Base-by-base conservation (phyloP, 495 filamentous ascomycete genomes). In the Lasiosphaeria hispida region DNA sequence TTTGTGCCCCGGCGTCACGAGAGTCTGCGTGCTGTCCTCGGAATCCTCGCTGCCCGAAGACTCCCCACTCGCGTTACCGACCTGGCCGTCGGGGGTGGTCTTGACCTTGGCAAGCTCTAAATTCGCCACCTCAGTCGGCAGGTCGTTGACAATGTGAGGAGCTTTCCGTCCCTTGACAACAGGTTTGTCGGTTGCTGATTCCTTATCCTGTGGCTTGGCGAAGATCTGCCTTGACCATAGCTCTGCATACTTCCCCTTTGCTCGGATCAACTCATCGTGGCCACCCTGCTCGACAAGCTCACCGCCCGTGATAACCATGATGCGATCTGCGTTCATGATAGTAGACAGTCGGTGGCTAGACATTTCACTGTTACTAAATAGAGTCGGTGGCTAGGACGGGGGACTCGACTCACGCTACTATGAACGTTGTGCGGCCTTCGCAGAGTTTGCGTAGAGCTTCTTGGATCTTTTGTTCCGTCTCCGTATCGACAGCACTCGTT, bases 381-480 rank as follows among this genome's bases (percentile, higher is more conserved):
- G 30, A 36, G 13, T 36, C 17, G 13, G 4, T 44, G 17, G 42
- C 11, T 34, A 40, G 5, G n/a, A 34, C 2, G 15, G 15, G 15
- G n/a, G 9, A 15, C 4, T 10, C 7, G 4, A 79, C 77, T 70
- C 78, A 85, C 80, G 84, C 84, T 39, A 85, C 80, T 55, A 85
- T 79, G 61, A 86, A 83, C 15, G 84, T 85, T 8, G 84, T 86
- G 40, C 84, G 78, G 15, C 74, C 77, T 53, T 78, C 66, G 56
- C 83, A 84, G 15, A 86, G 74, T 40, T 62, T 72, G 42, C 76
- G 72, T 48, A 92, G 76, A 7, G 87, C 86, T 33, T 82, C 75
- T 66, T 92, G 89, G 42, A 92, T 90, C 53, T 82, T 76, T 47
- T 82, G 76, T 61, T 94, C 90, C 1, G 86, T 89, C 58, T 95